Evolutionary conservation across 768 basidiomycete genomes (phyloP).

Genomic region (Auriscalpium microsporum): DNA sequence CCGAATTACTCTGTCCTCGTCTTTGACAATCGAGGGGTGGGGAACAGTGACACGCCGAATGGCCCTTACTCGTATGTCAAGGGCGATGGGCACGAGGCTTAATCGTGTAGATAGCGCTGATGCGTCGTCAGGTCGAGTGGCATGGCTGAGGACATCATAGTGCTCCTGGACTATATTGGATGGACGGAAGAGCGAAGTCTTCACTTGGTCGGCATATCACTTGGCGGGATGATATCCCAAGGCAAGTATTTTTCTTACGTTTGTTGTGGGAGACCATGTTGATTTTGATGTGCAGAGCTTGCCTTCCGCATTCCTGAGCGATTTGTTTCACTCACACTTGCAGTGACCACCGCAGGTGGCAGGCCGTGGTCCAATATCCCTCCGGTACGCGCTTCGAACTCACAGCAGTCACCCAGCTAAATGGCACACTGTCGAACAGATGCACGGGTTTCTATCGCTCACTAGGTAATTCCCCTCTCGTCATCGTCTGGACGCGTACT

Average conservation of each 20-base stretch:
- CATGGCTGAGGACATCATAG: constrained; percentile 71
- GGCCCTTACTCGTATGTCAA: constrained; percentile 70
- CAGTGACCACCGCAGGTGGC: constrained; percentile 66
- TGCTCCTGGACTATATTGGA: constrained; percentile 58
- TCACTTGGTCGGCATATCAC: constrained; percentile 65
- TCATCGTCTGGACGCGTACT: neutral
- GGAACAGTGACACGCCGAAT: constrained; percentile 58
- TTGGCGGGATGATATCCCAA: constrained; percentile 84
- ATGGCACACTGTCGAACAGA: constrained; percentile 8
- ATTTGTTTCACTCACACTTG: constrained; percentile 55
- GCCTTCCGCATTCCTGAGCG: constrained; percentile 57
- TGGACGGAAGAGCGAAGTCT: constrained; percentile 58
- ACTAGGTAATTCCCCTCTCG: constrained; percentile 5
- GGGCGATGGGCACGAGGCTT: neutral
- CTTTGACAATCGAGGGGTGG: constrained; percentile 82
- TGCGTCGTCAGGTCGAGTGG: constrained; percentile 44
- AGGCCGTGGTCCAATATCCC: constrained; percentile 49
- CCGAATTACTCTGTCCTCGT: constrained; percentile 55
- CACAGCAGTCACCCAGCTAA: neutral
- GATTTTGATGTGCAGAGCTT: constrained; percentile 42
- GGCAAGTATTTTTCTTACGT: constrained; percentile 28
- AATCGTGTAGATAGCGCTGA: too few relatives aligned
- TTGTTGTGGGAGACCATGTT: neutral
- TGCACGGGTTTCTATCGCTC: constrained; percentile 12
- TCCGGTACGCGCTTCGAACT: constrained; percentile 35